Conservation (phyloP, 1,284 basidiomycete species). For the Trametes versicolor region DNA sequence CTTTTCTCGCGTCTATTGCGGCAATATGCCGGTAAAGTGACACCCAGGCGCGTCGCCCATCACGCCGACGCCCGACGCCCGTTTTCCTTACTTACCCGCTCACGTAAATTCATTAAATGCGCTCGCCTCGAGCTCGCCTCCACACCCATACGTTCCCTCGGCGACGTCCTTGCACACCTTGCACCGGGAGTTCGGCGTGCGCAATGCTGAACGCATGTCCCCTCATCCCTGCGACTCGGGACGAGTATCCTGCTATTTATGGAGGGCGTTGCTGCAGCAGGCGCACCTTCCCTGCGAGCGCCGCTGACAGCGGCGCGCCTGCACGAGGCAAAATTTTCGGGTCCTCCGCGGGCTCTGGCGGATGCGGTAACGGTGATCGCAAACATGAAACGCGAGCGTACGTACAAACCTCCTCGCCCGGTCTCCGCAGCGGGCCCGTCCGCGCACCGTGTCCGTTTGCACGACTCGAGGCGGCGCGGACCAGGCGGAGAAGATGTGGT, state of each 20-base stretch:
- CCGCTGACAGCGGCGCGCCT: conserved; percentile 3
- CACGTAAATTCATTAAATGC: conserved; percentile 7
- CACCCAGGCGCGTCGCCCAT: background rate
- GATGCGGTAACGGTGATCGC: background rate
- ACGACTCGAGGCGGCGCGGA: background rate
- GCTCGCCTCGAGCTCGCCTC: background rate
- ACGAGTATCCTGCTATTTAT: background rate
- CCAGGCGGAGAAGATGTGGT: background rate
- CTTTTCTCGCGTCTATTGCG: background rate
- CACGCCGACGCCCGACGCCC: background rate
- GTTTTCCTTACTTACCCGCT: background rate
- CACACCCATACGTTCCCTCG: background rate
- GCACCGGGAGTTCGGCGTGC: background rate
- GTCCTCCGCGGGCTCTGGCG: background rate
- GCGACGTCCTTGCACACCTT: background rate
- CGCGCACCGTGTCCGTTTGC: background rate
- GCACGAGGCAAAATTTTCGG: background rate
- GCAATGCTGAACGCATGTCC: background rate
- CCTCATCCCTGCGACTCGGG: background rate
- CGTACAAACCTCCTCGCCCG: background rate
- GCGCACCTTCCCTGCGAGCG: conserved; percentile 4
- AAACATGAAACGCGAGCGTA: background rate
- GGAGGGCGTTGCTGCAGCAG: background rate
- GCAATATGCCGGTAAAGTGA: background rate
- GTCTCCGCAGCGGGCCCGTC: background rate